Evolutionary conservation across 2,329 filamentous ascomycete genomes (phyloP).

Genomic region (Fusarium sterilihyphosum): DNA sequence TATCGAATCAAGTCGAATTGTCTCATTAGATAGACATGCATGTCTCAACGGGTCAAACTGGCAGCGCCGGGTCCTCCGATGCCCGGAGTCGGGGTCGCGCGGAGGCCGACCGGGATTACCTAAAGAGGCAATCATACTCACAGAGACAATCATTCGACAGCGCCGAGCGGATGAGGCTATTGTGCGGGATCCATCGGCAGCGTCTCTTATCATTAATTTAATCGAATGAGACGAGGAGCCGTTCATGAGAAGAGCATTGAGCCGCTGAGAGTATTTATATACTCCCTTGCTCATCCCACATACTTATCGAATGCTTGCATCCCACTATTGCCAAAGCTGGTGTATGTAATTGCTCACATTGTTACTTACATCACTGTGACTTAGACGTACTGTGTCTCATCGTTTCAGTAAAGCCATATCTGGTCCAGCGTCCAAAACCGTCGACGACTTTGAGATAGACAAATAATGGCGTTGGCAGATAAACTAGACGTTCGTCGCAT

Average conservation of each 20-base stretch:
- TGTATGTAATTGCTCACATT: not conserved
- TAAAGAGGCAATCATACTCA: slow-evolving; percentile 22
- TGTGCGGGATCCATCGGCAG: slow-evolving; percentile 37
- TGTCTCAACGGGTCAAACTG: not conserved
- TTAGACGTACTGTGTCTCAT: not conserved
- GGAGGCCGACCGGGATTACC: slow-evolving; percentile 38
- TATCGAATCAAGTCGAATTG: not conserved
- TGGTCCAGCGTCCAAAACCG: not conserved
- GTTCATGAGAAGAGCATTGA: slow-evolving; percentile 1
- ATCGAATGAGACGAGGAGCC: slow-evolving; percentile 9
- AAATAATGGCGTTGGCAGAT: slow-evolving; percentile 31
- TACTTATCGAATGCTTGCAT: not conserved
- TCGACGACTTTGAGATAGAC: not conserved
- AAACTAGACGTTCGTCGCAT: slow-evolving; percentile 57
- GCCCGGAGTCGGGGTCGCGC: slow-evolving; percentile 33
- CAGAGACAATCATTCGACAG: slow-evolving; percentile 31
- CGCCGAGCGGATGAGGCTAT: slow-evolving; percentile 31
- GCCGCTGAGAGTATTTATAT: not conserved
- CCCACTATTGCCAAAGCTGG: not conserved
- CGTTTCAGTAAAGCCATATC: not conserved
- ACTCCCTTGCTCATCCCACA: not conserved
- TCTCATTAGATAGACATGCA: not conserved
- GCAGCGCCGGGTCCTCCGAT: slow-evolving; percentile 29
- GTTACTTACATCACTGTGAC: not conserved
- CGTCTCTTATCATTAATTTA: not conserved